Percentiles rank a stretch among this genome's conserved stretches.
These are phyloP conservation scores for Pichia sp. DNA, from an alignment of 1,139 yeast species.

Conservation along the genomic window DNA sequence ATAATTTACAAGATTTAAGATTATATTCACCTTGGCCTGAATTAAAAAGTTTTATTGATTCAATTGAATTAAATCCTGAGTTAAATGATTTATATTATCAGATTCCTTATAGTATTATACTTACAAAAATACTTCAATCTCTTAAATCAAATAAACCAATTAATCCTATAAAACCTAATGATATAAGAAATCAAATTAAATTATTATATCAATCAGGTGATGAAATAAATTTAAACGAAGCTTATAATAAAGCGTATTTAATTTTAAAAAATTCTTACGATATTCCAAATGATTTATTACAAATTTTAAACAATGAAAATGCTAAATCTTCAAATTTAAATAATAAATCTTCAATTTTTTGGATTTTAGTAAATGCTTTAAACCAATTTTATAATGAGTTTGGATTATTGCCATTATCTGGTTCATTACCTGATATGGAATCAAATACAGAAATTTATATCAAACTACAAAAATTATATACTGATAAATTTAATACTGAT, in stretches of 20 bases:
- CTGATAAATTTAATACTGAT: slow-evolving; percentile 51
- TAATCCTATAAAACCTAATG: slow-evolving; percentile 41
- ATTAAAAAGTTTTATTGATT: slow-evolving; percentile 45
- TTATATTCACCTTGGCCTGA: slow-evolving; percentile 75
- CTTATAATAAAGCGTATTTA: slow-evolving; percentile 51
- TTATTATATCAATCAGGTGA: slow-evolving; percentile 32
- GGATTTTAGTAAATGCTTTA: slow-evolving; percentile 58
- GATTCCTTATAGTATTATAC: slow-evolving; percentile 67
- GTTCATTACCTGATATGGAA: slow-evolving; percentile 85
- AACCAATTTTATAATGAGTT: slow-evolving; percentile 40
- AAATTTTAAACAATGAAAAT: slow-evolving; percentile 30
- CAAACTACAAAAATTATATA: slow-evolving; percentile 51
- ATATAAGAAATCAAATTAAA: slow-evolving; percentile 41
- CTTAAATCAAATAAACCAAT: slow-evolving; percentile 13
- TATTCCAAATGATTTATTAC: slow-evolving; percentile 27
- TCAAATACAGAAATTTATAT: slow-evolving; percentile 64
- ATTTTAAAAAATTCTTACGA: slow-evolving; percentile 32
- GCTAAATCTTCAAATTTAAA: neutral
- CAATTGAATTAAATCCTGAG: slow-evolving; percentile 42
- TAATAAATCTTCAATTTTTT: slow-evolving; percentile 41
- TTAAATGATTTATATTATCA: slow-evolving; percentile 49
- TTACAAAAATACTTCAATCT: slow-evolving; percentile 46
- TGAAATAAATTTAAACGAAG: slow-evolving; percentile 69
- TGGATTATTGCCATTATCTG: slow-evolving; percentile 59
- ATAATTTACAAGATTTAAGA: slow-evolving; percentile 54